phyloP scores from a whole-genome alignment of 179 eudicot genomes.

The Actinidia arguta region DNA sequence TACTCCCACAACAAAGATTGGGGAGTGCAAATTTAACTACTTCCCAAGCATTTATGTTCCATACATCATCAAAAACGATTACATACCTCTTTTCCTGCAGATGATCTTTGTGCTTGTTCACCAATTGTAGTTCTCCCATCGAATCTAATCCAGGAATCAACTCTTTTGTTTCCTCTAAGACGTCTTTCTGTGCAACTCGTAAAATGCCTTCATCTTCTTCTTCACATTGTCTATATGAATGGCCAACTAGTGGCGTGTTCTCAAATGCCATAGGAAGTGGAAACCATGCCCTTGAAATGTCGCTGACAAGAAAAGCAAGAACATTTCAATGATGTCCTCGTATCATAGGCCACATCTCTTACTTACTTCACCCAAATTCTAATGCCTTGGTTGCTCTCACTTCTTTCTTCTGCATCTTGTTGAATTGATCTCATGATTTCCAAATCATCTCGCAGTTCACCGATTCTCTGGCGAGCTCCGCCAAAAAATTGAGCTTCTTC shows the following conservation, averaged over 20 bases:
- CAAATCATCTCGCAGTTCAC: constrained; percentile 14
- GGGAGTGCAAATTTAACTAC: constrained; percentile 25
- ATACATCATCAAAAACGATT: constrained; percentile 40
- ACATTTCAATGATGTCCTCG: constrained; percentile 24
- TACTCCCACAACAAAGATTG: constrained; percentile 24
- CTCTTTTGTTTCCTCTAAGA: constrained; percentile 31
- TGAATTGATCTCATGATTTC: constrained; percentile 24
- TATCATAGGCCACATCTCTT: constrained; percentile 19
- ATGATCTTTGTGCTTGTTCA: constrained; percentile 21
- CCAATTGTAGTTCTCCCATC: constrained; percentile 21
- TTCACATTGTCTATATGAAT: not conserved
- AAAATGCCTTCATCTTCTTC: constrained; percentile 18
- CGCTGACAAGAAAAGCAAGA: not conserved
- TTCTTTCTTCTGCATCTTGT: constrained; percentile 24
- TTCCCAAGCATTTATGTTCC: constrained; percentile 28
- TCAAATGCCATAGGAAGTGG: not conserved
- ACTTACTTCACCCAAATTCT: constrained; percentile 28
- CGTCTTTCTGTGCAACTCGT: constrained; percentile 6
- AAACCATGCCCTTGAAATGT: not conserved
- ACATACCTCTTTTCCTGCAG: constrained; percentile 33
- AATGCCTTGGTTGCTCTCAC: not conserved
- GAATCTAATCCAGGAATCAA: constrained; percentile 19
- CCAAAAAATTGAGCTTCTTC: constrained; percentile 18
- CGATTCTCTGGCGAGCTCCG: not conserved
- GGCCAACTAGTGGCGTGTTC: not conserved